Evolutionary conservation across 2,329 filamentous ascomycete species (phyloP).

Genomic region (Ilyonectria mors-panacis): DNA sequence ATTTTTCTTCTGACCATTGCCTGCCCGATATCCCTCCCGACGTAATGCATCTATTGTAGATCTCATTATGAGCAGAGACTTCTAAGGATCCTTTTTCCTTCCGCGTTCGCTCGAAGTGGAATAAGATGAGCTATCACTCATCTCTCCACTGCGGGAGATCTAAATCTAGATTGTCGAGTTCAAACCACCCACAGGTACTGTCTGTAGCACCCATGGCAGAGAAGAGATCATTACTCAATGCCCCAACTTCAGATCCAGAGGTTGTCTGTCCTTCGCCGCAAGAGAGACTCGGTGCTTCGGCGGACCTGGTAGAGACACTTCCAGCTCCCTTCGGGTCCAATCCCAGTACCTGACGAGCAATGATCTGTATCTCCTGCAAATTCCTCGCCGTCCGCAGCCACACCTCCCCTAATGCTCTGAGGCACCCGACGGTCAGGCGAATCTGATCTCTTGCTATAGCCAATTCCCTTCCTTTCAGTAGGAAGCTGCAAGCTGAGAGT

Average conservation of each 20-base stretch:
- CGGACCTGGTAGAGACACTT: neutral
- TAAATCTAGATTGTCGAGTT: constrained; percentile 5
- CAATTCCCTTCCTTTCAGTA: constrained; percentile 20
- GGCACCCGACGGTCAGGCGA: constrained; percentile 33
- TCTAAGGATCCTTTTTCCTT: neutral
- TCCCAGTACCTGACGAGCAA: constrained; percentile 36
- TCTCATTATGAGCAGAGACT: neutral
- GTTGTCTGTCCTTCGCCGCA: neutral
- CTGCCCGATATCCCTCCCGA: too few species aligned
- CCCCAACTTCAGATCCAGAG: neutral
- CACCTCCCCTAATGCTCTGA: constrained; percentile 26
- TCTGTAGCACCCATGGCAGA: constrained; percentile 23
- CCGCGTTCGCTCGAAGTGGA: neutral
- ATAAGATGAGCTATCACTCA: neutral
- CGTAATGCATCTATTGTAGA: too few species aligned
- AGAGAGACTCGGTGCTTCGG: constrained; percentile 14
- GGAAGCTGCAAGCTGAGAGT: constrained; percentile 33
- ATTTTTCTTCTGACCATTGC: too few species aligned
- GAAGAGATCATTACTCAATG: neutral
- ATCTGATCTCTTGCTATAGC: constrained; percentile 37
- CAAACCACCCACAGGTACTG: constrained; percentile 19
- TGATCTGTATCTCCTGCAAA: constrained; percentile 37
- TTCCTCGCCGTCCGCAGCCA: constrained; percentile 38
- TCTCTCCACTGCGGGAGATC: neutral
- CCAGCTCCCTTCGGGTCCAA: neutral